Conservation (phyloP, 2,329 filamentous ascomycete genomes). For the Apiospora koreana region DNA sequence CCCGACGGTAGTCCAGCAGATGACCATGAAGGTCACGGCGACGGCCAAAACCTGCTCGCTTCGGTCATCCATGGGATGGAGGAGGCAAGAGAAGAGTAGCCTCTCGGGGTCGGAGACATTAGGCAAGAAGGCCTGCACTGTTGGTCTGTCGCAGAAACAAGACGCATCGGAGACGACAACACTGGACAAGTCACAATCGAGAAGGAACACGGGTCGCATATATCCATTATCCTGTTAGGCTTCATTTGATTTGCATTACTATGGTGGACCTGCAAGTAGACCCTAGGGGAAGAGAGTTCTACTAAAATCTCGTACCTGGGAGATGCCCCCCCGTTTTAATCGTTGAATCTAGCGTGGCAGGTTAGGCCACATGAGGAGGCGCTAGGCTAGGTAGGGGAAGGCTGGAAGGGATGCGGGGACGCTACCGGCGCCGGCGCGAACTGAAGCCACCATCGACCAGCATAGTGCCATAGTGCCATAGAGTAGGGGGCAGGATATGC, state of each 20-base stretch:
- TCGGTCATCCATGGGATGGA: background rate
- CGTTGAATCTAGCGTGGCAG: background rate
- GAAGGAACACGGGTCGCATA: background rate
- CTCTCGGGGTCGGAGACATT: no score
- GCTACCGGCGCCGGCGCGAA: background rate
- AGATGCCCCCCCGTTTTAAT: background rate
- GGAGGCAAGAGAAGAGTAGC: background rate
- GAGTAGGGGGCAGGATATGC: no score
- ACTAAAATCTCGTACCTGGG: background rate
- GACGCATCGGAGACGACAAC: no score
- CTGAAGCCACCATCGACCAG: background rate
- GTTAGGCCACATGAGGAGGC: background rate
- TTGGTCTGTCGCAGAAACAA: background rate
- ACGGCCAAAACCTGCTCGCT: background rate
- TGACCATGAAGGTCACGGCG: background rate
- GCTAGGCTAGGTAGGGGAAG: background rate
- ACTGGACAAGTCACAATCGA: background rate
- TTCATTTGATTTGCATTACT: background rate
- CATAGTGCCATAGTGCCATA: no score
- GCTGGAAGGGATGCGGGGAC: background rate
- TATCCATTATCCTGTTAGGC: background rate
- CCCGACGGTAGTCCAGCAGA: background rate
- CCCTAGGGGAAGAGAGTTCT: no score
- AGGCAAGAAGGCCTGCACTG: no score
- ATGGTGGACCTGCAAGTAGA: background rate